Conservation (phyloP, 768 basidiomycete genomes). For the Coprinopsis strossmayeri region DNA sequence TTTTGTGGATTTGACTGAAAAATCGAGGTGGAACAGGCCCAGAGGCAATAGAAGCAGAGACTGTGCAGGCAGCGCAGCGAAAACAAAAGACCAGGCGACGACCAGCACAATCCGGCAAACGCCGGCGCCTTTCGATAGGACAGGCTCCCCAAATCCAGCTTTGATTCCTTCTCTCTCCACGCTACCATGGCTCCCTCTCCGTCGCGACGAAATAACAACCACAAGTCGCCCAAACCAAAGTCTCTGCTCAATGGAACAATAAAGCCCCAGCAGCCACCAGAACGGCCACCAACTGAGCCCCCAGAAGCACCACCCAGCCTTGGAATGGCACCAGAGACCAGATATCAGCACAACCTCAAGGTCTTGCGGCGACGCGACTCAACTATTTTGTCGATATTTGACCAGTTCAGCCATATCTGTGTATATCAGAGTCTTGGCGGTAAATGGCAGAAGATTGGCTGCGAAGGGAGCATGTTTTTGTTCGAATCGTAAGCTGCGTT, state of each 20-base stretch:
- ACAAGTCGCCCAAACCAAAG: background rate
- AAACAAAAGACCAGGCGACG: background rate
- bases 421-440: slow-evolving; percentile 68
- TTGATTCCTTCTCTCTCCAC: background rate
- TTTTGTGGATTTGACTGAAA: no score
- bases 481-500: slow-evolving; percentile 60
- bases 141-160: background rate
- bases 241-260: background rate
- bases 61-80: background rate
- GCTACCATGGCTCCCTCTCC: background rate
- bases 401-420: slow-evolving; percentile 86
- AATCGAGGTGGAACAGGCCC: no score
- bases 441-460: slow-evolving; percentile 81
- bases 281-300: background rate
- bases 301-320: slow-evolving; percentile 17
- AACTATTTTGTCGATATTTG: slow-evolving; percentile 72
- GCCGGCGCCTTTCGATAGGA: background rate
- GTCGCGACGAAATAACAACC: background rate
- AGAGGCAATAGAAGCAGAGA: no score
- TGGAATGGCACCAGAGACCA: slow-evolving; percentile 58
- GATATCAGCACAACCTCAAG: slow-evolving; percentile 75
- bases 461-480: slow-evolving; percentile 85
- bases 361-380: slow-evolving; percentile 75
- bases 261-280: background rate
- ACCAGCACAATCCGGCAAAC: background rate